Evolutionary conservation across 176 grass and related monocot genomes (phyloP).

Genomic region (Zoysia pacifica): DNA sequence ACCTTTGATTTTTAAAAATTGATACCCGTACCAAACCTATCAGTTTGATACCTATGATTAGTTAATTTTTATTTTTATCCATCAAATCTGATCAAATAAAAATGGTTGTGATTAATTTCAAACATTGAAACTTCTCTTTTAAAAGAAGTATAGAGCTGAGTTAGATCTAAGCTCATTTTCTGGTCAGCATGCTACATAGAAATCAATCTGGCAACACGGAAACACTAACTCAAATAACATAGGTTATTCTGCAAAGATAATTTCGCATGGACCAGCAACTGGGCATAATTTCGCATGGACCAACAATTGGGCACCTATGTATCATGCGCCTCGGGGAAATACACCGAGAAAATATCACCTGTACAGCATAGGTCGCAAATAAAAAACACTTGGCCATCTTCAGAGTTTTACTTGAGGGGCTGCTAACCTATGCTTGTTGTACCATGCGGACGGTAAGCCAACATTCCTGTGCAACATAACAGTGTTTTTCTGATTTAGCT

Average conservation of each 20-base stretch:
- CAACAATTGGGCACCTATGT: background rate
- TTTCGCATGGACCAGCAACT: background rate
- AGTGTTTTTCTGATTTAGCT: background rate
- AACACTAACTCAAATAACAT: too few relatives aligned
- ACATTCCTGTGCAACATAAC: slow-evolving; percentile 19
- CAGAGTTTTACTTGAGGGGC: background rate
- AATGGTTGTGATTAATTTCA: too few relatives aligned
- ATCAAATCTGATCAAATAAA: too few relatives aligned
- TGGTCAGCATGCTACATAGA: background rate
- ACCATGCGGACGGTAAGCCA: background rate
- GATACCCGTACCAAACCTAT: too few relatives aligned
- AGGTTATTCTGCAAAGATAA: background rate
- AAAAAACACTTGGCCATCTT: background rate
- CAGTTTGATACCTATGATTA: too few relatives aligned
- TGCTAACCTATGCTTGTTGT: background rate
- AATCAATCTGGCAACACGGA: too few relatives aligned
- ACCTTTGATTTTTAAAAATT: too few relatives aligned
- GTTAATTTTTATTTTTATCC: too few relatives aligned
- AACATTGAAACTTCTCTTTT: too few relatives aligned
- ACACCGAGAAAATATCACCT: background rate
- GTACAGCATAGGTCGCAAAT: background rate
- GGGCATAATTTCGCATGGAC: background rate
- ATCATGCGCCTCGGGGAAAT: background rate
- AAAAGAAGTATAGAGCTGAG: too few relatives aligned
- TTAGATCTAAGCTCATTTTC: too few relatives aligned